Evolutionary conservation across 257 asterid species (phyloP).

Genomic region (Lavandula angustifolia): DNA sequence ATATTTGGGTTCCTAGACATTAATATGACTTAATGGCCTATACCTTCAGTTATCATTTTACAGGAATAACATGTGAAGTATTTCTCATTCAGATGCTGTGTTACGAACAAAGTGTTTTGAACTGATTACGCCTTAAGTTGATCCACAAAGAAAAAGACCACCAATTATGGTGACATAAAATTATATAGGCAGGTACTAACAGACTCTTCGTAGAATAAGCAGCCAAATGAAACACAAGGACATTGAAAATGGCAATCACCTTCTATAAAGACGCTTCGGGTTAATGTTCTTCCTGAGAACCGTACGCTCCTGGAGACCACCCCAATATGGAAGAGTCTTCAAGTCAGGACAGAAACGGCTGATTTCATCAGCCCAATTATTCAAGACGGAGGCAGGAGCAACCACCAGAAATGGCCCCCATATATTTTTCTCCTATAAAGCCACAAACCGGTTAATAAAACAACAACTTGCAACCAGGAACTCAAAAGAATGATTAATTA

Average conservation of each 20-base stretch:
- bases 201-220: conserved; percentile 18
- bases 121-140: conserved; percentile 1
- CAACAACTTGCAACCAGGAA: conserved; percentile 20
- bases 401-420: conserved; percentile 99
- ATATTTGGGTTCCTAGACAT: conserved; percentile 13
- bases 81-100: conserved; percentile 5
- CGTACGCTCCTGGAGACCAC: conserved; percentile 81
- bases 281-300: conserved; percentile 92
- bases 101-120: conserved; percentile 8
- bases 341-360: conserved; percentile 97
- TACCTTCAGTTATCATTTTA: conserved; percentile 14
- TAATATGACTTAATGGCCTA: not conserved
- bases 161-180: not conserved
- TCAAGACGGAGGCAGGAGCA: conserved; percentile 97
- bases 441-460: conserved; percentile 32
- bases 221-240: conserved; percentile 27
- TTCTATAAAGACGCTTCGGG: conserved; percentile 92
- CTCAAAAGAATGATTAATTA: conserved; percentile 36
- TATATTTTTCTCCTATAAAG: conserved; percentile 80
- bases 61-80: conserved; percentile 4
- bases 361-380: conserved; percentile 98
- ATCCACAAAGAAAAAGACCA: conserved; percentile 12
- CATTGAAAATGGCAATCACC: conserved; percentile 47
- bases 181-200: conserved; percentile 6
- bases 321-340: conserved; percentile 97